Conservation (phyloP, 257 asterid genomes). For the Solanum gandarillasii region DNA sequence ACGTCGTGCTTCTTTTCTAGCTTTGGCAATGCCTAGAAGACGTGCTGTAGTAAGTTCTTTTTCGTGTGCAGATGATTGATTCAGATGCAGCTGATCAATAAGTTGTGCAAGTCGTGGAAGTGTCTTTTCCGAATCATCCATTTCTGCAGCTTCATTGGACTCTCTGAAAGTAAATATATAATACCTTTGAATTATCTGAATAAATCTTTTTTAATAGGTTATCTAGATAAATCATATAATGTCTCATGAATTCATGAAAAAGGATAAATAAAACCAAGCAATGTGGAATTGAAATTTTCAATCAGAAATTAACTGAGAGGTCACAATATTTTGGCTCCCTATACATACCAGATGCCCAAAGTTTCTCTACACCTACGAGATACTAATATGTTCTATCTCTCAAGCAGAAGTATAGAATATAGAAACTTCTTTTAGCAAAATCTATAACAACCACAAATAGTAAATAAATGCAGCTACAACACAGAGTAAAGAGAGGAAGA, state of each 20-base stretch:
- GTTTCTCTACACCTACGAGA: background rate
- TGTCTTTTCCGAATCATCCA: slow-evolving; percentile 57
- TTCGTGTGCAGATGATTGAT: slow-evolving; percentile 52
- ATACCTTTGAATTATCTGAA: background rate
- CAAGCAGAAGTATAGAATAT: background rate
- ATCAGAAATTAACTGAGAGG: background rate
- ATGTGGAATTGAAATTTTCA: background rate
- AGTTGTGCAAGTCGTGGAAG: slow-evolving; percentile 58
- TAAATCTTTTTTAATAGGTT: background rate
- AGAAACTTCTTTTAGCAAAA: background rate
- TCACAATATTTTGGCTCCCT: background rate
- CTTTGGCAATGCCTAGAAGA: slow-evolving; percentile 66
- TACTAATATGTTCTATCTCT: background rate
- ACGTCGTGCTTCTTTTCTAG: slow-evolving; percentile 75
- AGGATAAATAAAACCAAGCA: background rate
- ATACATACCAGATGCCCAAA: background rate
- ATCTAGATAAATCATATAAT: background rate
- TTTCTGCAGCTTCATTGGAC: slow-evolving; percentile 49
- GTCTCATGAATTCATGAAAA: background rate
- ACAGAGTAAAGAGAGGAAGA: slow-evolving; percentile 5
- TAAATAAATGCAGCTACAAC: background rate
- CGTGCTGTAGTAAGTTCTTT: slow-evolving; percentile 80
- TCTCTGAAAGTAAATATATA: slow-evolving; percentile 37
- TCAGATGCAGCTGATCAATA: slow-evolving; percentile 67
- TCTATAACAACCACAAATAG: background rate